A percentile compares a stretch with the other conserved stretches of the same genome.
Evolutionary conservation across 768 basidiomycete genomes (phyloP).

Genomic region (Leccinum disarticulatum): DNA sequence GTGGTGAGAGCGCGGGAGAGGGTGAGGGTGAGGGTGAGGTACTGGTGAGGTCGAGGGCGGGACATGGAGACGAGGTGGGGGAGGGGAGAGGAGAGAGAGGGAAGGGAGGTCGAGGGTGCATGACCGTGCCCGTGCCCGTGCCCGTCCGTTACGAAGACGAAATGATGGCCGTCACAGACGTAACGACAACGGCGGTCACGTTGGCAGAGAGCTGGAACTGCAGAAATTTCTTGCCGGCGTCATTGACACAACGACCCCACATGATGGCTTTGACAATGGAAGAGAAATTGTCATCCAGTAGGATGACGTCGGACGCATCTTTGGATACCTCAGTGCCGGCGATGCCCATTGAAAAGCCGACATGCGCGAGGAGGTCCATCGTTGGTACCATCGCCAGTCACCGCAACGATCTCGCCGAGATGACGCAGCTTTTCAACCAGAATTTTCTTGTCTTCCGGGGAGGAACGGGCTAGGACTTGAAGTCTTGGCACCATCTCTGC

Average conservation of each 20-base stretch:
- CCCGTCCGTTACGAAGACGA: conserved; percentile 50
- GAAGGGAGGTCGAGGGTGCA: no score
- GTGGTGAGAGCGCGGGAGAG: no score
- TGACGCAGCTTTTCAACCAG: conserved; percentile 85
- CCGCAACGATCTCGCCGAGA: conserved; percentile 89
- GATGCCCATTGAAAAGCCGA: conserved; percentile 97
- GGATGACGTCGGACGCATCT: conserved; percentile 97
- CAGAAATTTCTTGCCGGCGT: conserved; percentile 94
- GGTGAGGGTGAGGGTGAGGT: no score
- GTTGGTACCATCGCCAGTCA: conserved; percentile 98
- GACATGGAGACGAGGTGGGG: no score
- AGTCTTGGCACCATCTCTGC: conserved; percentile 83
- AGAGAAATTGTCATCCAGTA: conserved; percentile 97
- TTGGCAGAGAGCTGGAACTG: conserved; percentile 96
- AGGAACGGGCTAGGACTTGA: conserved; percentile 96
- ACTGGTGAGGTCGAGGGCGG: no score
- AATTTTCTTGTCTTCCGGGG: conserved; percentile 94
- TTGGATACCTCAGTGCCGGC: conserved; percentile 98
- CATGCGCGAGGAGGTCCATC: conserved; percentile 95
- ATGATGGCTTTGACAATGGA: conserved; percentile 97
- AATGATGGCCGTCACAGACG: conserved; percentile 86
- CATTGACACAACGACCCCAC: conserved; percentile 99
- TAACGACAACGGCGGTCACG: conserved; percentile 92
- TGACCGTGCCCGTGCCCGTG: no score
- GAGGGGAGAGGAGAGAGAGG: no score